Percentiles rank a stretch among this genome's conserved stretches.
Evolutionary conservation across 208 protist genomes (phyloP).

Genomic region (Wallacemonas sp.): DNA sequence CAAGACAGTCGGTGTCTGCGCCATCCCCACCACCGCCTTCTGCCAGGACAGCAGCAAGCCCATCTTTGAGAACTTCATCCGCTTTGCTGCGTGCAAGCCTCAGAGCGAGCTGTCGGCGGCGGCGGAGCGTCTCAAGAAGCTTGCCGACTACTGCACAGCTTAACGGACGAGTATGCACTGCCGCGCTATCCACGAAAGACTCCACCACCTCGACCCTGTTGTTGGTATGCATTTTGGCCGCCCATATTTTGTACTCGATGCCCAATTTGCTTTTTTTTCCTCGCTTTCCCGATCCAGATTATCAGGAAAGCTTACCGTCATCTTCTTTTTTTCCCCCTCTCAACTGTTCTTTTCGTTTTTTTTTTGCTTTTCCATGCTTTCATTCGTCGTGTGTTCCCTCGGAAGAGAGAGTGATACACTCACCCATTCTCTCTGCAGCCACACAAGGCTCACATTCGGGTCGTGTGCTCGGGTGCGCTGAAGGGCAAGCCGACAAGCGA

Average conservation of each 20-base stretch:
- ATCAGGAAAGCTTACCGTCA: too few relatives aligned
- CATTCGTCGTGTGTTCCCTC: not conserved
- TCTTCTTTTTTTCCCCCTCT: not conserved
- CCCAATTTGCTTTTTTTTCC: too few relatives aligned
- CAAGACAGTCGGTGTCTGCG: constrained; percentile 77
- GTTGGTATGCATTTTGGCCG: too few relatives aligned
- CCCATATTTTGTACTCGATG: too few relatives aligned
- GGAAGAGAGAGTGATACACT: not conserved
- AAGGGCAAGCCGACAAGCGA: too few relatives aligned
- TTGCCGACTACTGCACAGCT: constrained; percentile 32
- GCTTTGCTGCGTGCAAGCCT: constrained; percentile 91
- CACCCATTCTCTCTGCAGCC: constrained; percentile 4
- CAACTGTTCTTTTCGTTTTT: not conserved
- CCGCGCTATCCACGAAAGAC: too few relatives aligned
- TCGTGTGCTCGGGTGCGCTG: too few relatives aligned
- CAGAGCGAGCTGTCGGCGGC: constrained; percentile 56
- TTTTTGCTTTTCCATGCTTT: not conserved
- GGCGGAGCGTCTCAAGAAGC: constrained; percentile 48
- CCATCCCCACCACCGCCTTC: constrained; percentile 86
- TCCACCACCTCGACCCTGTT: too few relatives aligned
- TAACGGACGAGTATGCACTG: too few relatives aligned
- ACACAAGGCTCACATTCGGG: too few relatives aligned
- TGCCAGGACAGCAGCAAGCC: constrained; percentile 47
- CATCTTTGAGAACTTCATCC: constrained; percentile 68
- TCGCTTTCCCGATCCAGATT: too few relatives aligned